Conservation (phyloP, 306 rosid species). For the Calophaca sinica region DNA sequence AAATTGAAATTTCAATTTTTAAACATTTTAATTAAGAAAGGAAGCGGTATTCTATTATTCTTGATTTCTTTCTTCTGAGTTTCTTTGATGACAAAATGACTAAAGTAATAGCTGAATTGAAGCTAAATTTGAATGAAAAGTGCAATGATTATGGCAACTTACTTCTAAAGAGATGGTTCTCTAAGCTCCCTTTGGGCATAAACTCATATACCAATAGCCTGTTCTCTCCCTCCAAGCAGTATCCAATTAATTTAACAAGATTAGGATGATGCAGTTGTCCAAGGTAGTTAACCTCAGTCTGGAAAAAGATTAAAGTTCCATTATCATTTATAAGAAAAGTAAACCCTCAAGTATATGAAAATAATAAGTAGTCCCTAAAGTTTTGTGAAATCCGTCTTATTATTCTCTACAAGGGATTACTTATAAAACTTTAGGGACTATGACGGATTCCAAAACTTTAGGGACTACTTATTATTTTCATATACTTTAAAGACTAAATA, state of each 20-base stretch:
- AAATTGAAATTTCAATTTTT: conserved; percentile 11
- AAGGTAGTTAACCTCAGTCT: conserved; percentile 95
- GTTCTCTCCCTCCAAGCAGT: conserved; percentile 91
- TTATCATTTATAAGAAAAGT: conserved; percentile 13
- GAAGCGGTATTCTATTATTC: neutral
- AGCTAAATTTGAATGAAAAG: neutral
- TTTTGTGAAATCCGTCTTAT: too few species aligned
- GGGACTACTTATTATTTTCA: too few species aligned
- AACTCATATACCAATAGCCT: conserved; percentile 92
- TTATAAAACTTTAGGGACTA: too few species aligned
- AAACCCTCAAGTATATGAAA: too few species aligned
- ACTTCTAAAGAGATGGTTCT: conserved; percentile 94
- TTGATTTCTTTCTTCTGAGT: conserved; percentile 7
- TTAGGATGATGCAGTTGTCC: conserved; percentile 91
- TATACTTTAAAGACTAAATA: too few species aligned
- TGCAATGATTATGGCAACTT: conserved; percentile 44
- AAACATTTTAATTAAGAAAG: conserved; percentile 17
- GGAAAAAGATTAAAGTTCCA: conserved; percentile 49
- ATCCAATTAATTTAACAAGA: conserved; percentile 88
- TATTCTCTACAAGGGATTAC: too few species aligned
- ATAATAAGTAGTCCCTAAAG: too few species aligned
- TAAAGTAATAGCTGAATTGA: conserved; percentile 19
- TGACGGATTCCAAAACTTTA: too few species aligned
- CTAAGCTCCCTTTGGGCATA: conserved; percentile 96
- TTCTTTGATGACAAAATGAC: conserved; percentile 17